Evolutionary conservation across 2,329 filamentous ascomycete genomes (phyloP).

Genomic region (Pseudopithomyces chartarum): DNA sequence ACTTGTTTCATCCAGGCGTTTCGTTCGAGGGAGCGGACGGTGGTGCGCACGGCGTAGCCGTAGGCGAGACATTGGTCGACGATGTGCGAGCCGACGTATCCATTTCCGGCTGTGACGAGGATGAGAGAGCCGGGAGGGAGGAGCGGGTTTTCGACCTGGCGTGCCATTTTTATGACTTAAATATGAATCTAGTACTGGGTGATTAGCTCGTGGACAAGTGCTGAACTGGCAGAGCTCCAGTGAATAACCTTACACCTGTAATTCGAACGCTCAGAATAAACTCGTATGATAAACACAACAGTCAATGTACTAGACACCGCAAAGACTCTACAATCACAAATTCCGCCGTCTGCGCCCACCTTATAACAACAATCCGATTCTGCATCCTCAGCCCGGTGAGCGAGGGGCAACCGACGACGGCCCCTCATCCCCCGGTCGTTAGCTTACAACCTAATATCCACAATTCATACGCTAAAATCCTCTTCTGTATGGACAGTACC

Average conservation of each 20-base stretch:
- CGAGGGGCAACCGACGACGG: background rate
- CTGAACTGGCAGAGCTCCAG: too few relatives aligned
- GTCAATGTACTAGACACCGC: too few relatives aligned
- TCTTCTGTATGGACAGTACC: background rate
- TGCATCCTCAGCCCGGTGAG: too few relatives aligned
- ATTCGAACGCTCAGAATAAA: too few relatives aligned
- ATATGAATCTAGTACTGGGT: background rate
- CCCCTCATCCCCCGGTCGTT: background rate
- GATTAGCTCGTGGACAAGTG: background rate
- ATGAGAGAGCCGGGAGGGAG: slow-evolving; percentile 3
- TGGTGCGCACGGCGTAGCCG: slow-evolving; percentile 54
- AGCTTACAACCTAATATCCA: background rate
- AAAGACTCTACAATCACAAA: too few relatives aligned
- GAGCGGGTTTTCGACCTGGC: slow-evolving; percentile 1
- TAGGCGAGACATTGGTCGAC: slow-evolving; percentile 47
- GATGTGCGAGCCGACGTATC: slow-evolving; percentile 53
- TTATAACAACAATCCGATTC: too few relatives aligned
- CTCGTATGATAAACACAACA: too few relatives aligned
- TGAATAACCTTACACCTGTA: too few relatives aligned
- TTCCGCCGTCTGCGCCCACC: too few relatives aligned
- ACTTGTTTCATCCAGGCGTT: slow-evolving; percentile 36
- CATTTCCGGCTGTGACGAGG: slow-evolving; percentile 54
- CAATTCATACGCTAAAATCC: too few relatives aligned
- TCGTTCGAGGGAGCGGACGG: slow-evolving; percentile 43
- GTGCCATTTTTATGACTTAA: background rate